A percentile compares a stretch with the other conserved stretches of the same genome.
phyloP scores from a whole-genome alignment of 1,284 basidiomycete genomes.

The Volvariella volvacea region DNA sequence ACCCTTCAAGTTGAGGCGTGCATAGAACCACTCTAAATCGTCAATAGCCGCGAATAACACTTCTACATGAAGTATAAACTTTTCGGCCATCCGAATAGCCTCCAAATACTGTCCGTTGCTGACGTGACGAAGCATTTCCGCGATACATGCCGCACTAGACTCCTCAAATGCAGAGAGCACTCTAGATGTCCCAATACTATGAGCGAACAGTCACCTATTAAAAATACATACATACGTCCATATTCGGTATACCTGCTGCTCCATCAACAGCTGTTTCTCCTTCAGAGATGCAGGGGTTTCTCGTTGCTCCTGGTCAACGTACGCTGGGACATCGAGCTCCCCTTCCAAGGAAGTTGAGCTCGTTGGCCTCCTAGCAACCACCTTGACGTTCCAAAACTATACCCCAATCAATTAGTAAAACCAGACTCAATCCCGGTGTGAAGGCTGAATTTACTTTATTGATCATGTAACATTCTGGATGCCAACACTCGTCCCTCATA shows the following conservation, averaged over 20 bases:
- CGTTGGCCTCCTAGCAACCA: slow-evolving; percentile 71
- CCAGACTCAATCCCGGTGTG: slow-evolving; percentile 10
- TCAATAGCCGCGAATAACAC: slow-evolving; percentile 97
- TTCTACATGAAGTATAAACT: slow-evolving; percentile 98
- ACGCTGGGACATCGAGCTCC: slow-evolving; percentile 44
- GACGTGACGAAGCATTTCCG: slow-evolving; percentile 97
- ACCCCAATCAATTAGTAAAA: slow-evolving; percentile 9
- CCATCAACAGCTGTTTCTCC: slow-evolving; percentile 92
- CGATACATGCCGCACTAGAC: slow-evolving; percentile 98
- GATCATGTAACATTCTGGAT: slow-evolving; percentile 99
- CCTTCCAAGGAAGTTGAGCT: slow-evolving; percentile 49
- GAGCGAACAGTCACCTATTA: slow-evolving; percentile 3
- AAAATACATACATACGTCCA: slow-evolving; percentile 69
- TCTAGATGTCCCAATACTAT: slow-evolving; percentile 25
- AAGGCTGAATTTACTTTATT: slow-evolving; percentile 72
- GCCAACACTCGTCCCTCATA: slow-evolving; percentile 98
- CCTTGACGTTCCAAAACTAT: slow-evolving; percentile 99
- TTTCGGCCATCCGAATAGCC: slow-evolving; percentile 96
- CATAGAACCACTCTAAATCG: slow-evolving; percentile 89
- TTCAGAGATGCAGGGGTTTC: slow-evolving; percentile 84
- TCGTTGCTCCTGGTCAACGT: slow-evolving; percentile 68
- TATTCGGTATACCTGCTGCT: slow-evolving; percentile 96
- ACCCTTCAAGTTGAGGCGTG: slow-evolving; percentile 82
- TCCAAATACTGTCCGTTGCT: slow-evolving; percentile 95
- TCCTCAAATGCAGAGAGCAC: slow-evolving; percentile 98